Percentiles rank a stretch among this genome's conserved stretches.
Evolutionary conservation across 331 rosid genomes (phyloP).

Genomic region (Ulmus americana): DNA sequence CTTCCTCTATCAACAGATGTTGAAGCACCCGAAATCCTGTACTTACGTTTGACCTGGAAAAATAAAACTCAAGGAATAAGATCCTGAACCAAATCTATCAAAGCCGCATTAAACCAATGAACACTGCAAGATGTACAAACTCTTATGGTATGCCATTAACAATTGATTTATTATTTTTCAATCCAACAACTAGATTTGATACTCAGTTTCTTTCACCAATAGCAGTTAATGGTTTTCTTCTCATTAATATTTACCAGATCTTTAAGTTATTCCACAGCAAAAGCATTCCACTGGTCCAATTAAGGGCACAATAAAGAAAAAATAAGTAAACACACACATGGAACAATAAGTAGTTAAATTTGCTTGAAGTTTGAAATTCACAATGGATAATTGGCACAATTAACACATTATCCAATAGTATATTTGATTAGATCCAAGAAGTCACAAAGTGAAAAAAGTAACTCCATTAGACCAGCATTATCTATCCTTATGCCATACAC

Average conservation of each 20-base stretch:
- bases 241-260: neutral
- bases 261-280: neutral
- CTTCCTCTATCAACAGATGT: slow-evolving; percentile 50
- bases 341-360: neutral
- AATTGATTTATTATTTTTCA: neutral
- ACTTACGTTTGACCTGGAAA: slow-evolving; percentile 72
- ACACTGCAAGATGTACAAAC: neutral
- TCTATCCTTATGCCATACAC: neutral
- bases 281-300: neutral
- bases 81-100: neutral
- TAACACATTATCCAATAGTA: neutral
- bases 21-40: slow-evolving; percentile 56
- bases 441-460: neutral
- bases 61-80: slow-evolving; percentile 15
- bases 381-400: neutral
- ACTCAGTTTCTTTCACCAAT: neutral
- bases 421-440: neutral
- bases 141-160: neutral
- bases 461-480: neutral
- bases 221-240: neutral
- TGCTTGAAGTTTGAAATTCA: neutral
- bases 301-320: neutral
- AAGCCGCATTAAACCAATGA: neutral
- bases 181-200: slow-evolving; percentile 1
- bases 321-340: neutral